Conservation (phyloP, 2,329 filamentous ascomycete genomes). For the Epichloe baconii region DNA sequence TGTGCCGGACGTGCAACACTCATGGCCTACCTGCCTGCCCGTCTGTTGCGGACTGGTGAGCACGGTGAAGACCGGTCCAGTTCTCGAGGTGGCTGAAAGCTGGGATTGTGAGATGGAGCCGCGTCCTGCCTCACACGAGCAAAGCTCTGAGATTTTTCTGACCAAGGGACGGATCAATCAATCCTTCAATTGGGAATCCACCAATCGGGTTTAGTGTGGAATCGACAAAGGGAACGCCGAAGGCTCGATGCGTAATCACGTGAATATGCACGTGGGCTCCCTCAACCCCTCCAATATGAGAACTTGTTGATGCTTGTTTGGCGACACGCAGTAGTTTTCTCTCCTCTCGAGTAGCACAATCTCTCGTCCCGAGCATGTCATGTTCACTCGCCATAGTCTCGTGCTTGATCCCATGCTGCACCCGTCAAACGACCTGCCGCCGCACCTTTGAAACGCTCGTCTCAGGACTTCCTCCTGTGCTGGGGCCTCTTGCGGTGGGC, state of each 20-base stretch:
- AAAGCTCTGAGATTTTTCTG: slow-evolving; percentile 19
- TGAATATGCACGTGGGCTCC: not conserved
- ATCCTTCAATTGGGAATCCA: slow-evolving; percentile 3
- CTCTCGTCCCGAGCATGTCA: not conserved
- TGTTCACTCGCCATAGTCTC: not conserved
- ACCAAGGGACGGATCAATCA: not conserved
- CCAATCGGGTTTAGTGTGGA: slow-evolving; percentile 4
- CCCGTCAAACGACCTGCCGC: not conserved
- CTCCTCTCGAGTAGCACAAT: not conserved
- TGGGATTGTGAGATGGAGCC: not conserved
- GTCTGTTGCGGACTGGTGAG: not conserved
- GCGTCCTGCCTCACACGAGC: slow-evolving; percentile 13
- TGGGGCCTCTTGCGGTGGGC: slow-evolving; percentile 1
- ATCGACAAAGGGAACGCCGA: not conserved
- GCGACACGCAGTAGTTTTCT: too few relatives aligned
- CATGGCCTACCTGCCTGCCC: slow-evolving; percentile 26
- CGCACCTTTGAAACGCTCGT: slow-evolving; percentile 8
- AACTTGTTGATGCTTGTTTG: too few relatives aligned
- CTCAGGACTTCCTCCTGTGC: slow-evolving; percentile 8
- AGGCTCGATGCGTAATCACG: not conserved
- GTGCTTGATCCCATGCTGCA: too few relatives aligned
- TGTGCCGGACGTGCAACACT: slow-evolving; percentile 41
- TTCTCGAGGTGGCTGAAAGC: not conserved
- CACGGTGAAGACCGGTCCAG: not conserved
- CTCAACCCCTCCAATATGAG: too few relatives aligned